These are phyloP conservation scores for Carex sylvatica DNA, from an alignment of 202 grass and related monocot genomes.

Conservation along the genomic window DNA sequence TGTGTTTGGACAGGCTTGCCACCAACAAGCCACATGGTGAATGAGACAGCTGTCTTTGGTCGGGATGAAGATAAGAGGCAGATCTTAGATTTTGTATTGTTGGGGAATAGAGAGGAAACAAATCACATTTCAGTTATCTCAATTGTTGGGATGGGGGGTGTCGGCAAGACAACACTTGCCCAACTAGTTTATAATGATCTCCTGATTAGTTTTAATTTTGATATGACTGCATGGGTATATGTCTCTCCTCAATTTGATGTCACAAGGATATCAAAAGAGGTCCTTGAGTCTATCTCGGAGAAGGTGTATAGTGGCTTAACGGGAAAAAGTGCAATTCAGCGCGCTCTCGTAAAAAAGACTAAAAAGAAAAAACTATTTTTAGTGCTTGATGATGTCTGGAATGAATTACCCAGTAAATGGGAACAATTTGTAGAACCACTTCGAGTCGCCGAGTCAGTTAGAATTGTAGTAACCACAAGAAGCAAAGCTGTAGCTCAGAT, in stretches of 20 bases:
- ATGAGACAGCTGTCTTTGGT: conserved; percentile 31
- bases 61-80: conserved; percentile 15
- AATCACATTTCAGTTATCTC: conserved; percentile 28
- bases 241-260: conserved; percentile 34
- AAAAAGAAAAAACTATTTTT: conserved; percentile 26
- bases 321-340: conserved; percentile 22
- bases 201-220: background rate
- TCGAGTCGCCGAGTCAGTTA: background rate
- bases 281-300: conserved; percentile 23
- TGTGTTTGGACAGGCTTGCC: background rate
- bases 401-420: conserved; percentile 26
- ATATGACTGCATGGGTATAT: conserved; percentile 31
- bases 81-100: conserved; percentile 12
- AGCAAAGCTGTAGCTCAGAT: conserved; percentile 25
- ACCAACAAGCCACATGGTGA: conserved; percentile 29
- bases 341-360: background rate
- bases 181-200: conserved; percentile 43
- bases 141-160: conserved; percentile 41
- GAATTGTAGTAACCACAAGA: conserved; percentile 40
- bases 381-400: conserved; percentile 56
- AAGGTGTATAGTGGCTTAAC: background rate
- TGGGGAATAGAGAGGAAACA: background rate
- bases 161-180: conserved; percentile 50
- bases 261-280: conserved; percentile 12
- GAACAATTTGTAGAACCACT: conserved; percentile 17